Conservation (phyloP, 768 basidiomycete genomes). For the Tulasnella sp. region DNA sequence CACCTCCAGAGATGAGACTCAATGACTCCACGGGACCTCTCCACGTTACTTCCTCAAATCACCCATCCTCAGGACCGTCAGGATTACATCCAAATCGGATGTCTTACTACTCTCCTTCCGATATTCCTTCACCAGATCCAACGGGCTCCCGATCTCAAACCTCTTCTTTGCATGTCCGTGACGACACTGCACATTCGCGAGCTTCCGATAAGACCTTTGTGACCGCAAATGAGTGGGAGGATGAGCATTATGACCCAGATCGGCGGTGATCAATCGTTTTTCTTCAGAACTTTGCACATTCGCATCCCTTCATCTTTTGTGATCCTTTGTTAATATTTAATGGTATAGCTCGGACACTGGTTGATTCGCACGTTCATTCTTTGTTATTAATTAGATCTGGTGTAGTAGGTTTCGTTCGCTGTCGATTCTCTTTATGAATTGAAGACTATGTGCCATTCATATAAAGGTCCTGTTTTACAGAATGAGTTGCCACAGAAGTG, state of each 20-base stretch:
- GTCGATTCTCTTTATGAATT: too few species aligned
- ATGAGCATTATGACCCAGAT: background rate
- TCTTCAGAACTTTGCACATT: background rate
- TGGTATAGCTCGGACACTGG: too few species aligned
- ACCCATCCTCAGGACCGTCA: background rate
- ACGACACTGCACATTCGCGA: background rate
- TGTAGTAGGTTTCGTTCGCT: too few species aligned
- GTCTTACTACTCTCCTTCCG: slow-evolving; percentile 12
- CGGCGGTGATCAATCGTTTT: background rate
- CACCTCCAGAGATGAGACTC: too few species aligned
- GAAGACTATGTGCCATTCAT: too few species aligned
- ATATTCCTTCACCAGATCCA: slow-evolving; percentile 1
- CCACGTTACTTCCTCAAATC: background rate
- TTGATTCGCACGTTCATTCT: background rate
- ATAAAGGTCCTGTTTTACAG: too few species aligned
- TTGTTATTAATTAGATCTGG: background rate
- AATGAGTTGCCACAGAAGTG: too few species aligned
- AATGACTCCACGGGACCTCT: too few species aligned
- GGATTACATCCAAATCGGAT: background rate
- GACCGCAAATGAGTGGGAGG: slow-evolving; percentile 12
- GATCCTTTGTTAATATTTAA: too few species aligned
- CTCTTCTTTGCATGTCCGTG: background rate
- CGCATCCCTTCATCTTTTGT: background rate
- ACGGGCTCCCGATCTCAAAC: background rate
- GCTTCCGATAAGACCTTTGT: background rate